Evolutionary conservation across 1,284 basidiomycete genomes (phyloP), one percentile per base, ranked within the genome.

Genomic region (Porodaedalea pini): DNA sequence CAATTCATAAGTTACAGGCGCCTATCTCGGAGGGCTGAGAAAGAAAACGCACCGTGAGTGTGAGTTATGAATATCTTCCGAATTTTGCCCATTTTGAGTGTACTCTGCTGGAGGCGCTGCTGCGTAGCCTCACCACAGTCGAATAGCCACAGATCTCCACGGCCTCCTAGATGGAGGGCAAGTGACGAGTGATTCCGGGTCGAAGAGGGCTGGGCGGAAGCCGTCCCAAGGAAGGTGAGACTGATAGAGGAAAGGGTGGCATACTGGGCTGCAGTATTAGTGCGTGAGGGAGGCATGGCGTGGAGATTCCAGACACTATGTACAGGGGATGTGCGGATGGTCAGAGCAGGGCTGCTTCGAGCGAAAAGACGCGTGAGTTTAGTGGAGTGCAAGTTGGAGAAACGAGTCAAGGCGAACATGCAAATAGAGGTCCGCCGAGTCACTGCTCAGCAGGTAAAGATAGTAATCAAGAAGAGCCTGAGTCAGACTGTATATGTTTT

Each of bases 81-180:
- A 52, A 96, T 88, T 68, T 76, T 88, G 21, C 87, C 85, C 78
- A 89, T 87, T 66, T 89, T 87, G n/a, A 88, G 76, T 1, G 62
- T 58, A 68, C 83, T 81, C 74, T 83, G 79, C 74, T 90, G 82
- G 62, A 97, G 68, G 62, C 88, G 89, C 66, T 87, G 82, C 64
- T 94, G 90, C 1, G 93, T 95, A 3, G 86, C 92, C 70, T 96
- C 93, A 17, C 93, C 94, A 63, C 92, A 93, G 68, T 97, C 94
- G 65, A 96, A 92, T 8, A 97, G 68, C 88, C 88, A 90, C 51
- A 87, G 81, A 73, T 87, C 82, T 23, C 80, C 75, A 17, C 58
- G 41, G 3, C 61, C 63, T 23, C 78, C 78, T 3, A 90, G 71
- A 17, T 82, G 78, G 10, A 90, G 64, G 0, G 87, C 83, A 6